phyloP scores from a whole-genome alignment of 495 filamentous ascomycete species.

The Neurospora sp. region DNA sequence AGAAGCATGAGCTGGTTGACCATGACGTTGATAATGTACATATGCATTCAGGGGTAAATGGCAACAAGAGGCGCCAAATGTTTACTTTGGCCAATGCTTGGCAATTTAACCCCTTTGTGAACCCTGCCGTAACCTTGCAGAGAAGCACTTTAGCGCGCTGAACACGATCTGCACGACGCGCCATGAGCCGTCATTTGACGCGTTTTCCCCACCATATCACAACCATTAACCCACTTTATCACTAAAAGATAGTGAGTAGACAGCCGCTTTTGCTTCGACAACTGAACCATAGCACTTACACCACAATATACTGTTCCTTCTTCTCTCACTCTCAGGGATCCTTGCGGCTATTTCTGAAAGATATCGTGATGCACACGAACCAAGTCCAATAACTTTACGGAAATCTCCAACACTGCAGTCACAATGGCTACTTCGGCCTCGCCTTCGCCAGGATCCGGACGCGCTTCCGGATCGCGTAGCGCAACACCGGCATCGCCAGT shows the following conservation, averaged over 20 bases:
- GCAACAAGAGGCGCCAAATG: neutral
- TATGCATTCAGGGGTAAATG: neutral
- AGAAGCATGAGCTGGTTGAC: conserved; percentile 1
- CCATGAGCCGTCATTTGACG: conserved; percentile 2
- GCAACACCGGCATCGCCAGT: conserved; percentile 9
- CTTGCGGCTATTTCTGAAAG: neutral
- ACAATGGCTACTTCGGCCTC: conserved; percentile 36
- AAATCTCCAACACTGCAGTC: conserved; percentile 8
- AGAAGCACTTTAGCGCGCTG: neutral
- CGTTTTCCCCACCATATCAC: conserved; percentile 16
- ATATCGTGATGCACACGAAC: neutral
- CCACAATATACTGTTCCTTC: neutral
- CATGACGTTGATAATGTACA: neutral
- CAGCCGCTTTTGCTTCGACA: neutral
- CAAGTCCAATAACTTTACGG: neutral
- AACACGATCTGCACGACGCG: neutral
- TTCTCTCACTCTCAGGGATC: neutral
- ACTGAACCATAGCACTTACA: neutral
- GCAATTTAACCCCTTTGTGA: neutral
- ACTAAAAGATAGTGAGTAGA: neutral
- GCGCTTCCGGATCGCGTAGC: conserved; percentile 8
- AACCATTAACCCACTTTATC: neutral
- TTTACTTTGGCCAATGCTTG: neutral
- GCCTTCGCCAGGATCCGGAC: conserved; percentile 17
- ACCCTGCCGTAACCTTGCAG: neutral